These are phyloP conservation scores for Bipolaris zeicola DNA, from an alignment of 2,329 filamentous ascomycete species.

Conservation along the genomic window DNA sequence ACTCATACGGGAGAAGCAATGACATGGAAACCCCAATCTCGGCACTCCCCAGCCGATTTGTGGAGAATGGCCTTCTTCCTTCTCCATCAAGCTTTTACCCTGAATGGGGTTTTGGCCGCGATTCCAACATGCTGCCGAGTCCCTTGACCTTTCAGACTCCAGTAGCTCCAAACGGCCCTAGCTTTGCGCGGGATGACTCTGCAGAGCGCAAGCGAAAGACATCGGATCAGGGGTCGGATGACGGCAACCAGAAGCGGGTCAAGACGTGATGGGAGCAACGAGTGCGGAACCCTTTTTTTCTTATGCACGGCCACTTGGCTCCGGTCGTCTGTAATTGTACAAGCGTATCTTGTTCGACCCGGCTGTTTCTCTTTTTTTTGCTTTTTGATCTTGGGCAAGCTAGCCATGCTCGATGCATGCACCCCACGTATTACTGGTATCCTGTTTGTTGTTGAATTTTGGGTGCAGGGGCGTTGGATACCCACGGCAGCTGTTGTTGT, in stretches of 20 bases:
- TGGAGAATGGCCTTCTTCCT: slow-evolving; percentile 84
- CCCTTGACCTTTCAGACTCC: slow-evolving; percentile 93
- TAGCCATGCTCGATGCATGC: slow-evolving; percentile 19
- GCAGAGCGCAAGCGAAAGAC: slow-evolving; percentile 50
- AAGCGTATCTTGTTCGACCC: slow-evolving; percentile 8
- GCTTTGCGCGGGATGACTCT: slow-evolving; percentile 52
- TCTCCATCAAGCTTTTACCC: slow-evolving; percentile 92
- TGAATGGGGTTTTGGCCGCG: slow-evolving; percentile 81
- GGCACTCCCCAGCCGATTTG: slow-evolving; percentile 87
- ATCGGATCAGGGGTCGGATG: slow-evolving; percentile 47
- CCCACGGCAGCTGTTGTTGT: slow-evolving; percentile 26
- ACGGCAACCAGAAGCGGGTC: slow-evolving; percentile 44
- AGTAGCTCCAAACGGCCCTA: slow-evolving; percentile 51
- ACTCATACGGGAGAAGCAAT: slow-evolving; percentile 45
- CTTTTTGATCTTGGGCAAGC: not conserved
- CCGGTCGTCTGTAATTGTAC: slow-evolving; percentile 18
- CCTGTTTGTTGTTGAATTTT: slow-evolving; percentile 17
- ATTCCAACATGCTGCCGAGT: slow-evolving; percentile 87
- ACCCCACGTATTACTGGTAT: slow-evolving; percentile 1
- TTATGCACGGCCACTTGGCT: not conserved
- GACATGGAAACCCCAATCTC: slow-evolving; percentile 83
- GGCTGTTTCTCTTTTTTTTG: slow-evolving; percentile 8
- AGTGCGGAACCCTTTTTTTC: not conserved
- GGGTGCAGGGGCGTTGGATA: slow-evolving; percentile 35
- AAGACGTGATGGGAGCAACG: slow-evolving; percentile 36